phyloP scores from a whole-genome alignment of 768 basidiomycete genomes.

The Amanita polypyramis region DNA sequence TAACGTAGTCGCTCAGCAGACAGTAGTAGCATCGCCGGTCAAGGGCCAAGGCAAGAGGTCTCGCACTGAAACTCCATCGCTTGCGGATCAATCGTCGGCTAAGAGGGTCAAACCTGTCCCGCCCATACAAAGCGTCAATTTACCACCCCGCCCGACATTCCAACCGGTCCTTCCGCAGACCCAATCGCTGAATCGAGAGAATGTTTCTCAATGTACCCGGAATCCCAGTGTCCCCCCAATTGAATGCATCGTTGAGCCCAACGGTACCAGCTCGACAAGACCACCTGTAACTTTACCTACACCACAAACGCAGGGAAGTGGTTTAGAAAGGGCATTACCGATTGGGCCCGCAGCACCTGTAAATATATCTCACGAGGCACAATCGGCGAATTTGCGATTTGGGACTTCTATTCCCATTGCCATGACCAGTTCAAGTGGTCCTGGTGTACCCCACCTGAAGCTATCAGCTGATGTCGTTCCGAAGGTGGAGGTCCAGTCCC shows the following conservation, averaged over 20 bases:
- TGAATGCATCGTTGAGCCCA: background rate
- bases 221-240: background rate
- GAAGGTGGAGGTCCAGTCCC: background rate
- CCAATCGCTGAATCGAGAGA: background rate
- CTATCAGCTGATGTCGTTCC: background rate
- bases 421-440: background rate
- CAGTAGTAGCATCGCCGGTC: background rate
- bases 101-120: background rate
- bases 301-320: background rate
- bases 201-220: background rate
- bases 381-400: background rate
- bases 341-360: too few species aligned
- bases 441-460: background rate
- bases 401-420: background rate
- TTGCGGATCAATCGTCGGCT: background rate
- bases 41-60: background rate
- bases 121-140: background rate
- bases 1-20: conserved; percentile 4
- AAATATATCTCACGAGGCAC: background rate
- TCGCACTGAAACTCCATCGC: background rate
- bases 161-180: background rate
- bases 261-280: background rate
- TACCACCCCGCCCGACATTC: background rate
- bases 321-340: background rate
- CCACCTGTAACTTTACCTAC: background rate